Base-by-base conservation (phyloP, 345 rosid genomes). In the Citrus inodora region DNA sequence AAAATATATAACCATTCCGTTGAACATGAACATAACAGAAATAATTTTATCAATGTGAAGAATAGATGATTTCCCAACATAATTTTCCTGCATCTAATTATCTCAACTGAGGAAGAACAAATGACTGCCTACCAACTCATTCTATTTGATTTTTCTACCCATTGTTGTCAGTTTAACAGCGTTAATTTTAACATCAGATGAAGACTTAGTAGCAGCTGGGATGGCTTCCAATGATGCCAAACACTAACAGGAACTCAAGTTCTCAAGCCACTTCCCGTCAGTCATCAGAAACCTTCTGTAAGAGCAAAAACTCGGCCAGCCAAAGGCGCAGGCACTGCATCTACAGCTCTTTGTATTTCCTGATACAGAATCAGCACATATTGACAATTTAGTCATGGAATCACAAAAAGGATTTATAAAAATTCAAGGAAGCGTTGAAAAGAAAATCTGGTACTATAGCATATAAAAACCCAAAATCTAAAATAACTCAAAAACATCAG, bases 271-370 rank as follows among this genome's bases (percentile, higher is more conserved):
- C 65, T 27, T 71, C 65, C 58, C 16, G 22, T 86, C 82, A 89
- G 81, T 65, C 21, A 28, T 88, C 84, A 93, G 82, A 90, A 90
- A 68, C 98, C 97, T 84, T 91, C 92, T 4, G 93, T 91, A 60
- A 96, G 85, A 66, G 96, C 91, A 90, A 80, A 89, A 74, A 91
- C 97, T 73, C 95, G 92, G 77, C 91, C 95, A 25, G 82, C 81
- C 80, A 96, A 81, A 79, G 98, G 89, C 27, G 90, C 82, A 65
- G 87, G 85, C 75, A 94, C 63, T 65, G 83, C 88, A 40, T 89
- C 86, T 59, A 96, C 79, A 10, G 99, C 99, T 77, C 83, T 85
- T 83, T 85, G 81, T 37, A 96, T 91, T 80, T 89, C 96, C 97
- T 96, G 91, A 38, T 30, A 78, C 62, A 83, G 28, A 38, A 79